Conservation (phyloP, 768 basidiomycete species). For the Termitomyces titanicus region DNA sequence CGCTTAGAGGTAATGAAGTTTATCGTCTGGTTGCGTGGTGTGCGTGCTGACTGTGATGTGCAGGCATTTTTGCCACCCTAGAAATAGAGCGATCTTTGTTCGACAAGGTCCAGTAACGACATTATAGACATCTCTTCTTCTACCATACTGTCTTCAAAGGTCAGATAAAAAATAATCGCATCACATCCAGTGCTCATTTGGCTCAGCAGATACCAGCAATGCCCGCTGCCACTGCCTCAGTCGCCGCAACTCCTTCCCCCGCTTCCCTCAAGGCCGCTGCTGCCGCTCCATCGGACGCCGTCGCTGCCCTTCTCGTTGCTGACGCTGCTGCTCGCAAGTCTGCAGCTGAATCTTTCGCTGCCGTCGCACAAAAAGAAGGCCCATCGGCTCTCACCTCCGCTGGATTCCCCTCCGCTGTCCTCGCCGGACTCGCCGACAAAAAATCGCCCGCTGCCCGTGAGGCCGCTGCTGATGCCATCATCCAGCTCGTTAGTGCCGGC, state of each 20-base stretch:
- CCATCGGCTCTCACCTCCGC: constrained; percentile 68
- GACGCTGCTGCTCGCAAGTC: constrained; percentile 81
- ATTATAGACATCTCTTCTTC: constrained; percentile 30
- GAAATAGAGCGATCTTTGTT: constrained; percentile 67
- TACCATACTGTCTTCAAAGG: constrained; percentile 36
- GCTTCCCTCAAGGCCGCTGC: constrained; percentile 67
- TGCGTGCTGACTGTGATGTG: constrained; percentile 6
- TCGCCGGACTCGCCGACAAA: constrained; percentile 92
- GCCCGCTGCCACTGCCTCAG: constrained; percentile 74
- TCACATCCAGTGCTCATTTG: constrained; percentile 3
- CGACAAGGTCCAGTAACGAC: constrained; percentile 47
- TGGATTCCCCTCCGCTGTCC: constrained; percentile 66
- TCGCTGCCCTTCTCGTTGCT: constrained; percentile 73
- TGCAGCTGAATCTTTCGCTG: constrained; percentile 66
- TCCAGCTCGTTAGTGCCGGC: constrained; percentile 61
- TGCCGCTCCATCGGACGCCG: constrained; percentile 49
- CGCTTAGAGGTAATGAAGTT: constrained; percentile 35
- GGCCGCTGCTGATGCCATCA: constrained; percentile 75
- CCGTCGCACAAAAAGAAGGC: constrained; percentile 80
- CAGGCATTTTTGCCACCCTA: constrained; percentile 34
- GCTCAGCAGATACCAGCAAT: constrained; percentile 55
- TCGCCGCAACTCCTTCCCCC: constrained; percentile 55
- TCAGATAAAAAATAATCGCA: constrained; percentile 15
- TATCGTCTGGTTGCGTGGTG: constrained; percentile 7
- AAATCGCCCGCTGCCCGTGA: constrained; percentile 91